These are phyloP conservation scores for Plenodomus tracheiphilus DNA, from an alignment of 2,329 filamentous ascomycete species.

Conservation along the genomic window DNA sequence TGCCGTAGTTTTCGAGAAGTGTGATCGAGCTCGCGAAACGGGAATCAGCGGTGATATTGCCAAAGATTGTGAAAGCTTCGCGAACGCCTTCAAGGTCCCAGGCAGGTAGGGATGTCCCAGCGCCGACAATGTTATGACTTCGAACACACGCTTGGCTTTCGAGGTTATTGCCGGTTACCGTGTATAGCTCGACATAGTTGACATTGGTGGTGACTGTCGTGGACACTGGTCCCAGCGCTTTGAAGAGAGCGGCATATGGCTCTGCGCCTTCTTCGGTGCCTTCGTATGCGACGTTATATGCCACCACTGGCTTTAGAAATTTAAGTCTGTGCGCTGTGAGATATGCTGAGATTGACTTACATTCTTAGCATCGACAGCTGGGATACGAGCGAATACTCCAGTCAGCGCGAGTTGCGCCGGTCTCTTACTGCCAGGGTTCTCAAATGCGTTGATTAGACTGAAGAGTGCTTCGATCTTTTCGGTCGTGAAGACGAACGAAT, in stretches of 20 bases:
- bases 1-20: constrained; percentile 27
- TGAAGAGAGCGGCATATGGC: constrained; percentile 17
- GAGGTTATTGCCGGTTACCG: constrained; percentile 17
- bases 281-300: constrained; percentile 22
- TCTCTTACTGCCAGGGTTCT: constrained; percentile 2
- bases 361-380: constrained; percentile 15
- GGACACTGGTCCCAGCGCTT: constrained; percentile 14
- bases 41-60: constrained; percentile 18
- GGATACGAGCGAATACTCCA: constrained; percentile 13
- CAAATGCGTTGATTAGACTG: constrained; percentile 32
- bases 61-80: constrained; percentile 19
- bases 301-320: constrained; percentile 10
- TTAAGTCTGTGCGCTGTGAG: not conserved
- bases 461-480: constrained; percentile 38
- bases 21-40: constrained; percentile 20
- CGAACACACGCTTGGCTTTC: constrained; percentile 10
- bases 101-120: constrained; percentile 17
- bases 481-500: constrained; percentile 13
- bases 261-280: constrained; percentile 17
- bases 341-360: constrained; percentile 4
- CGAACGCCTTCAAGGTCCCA: constrained; percentile 21
- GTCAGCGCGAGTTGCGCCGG: constrained; percentile 13
- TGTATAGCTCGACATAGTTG: constrained; percentile 20
- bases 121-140: constrained; percentile 16
- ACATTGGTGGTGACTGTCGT: constrained; percentile 9